Evolutionary conservation across 768 basidiomycete genomes (phyloP).

Genomic region (Cyclocybe aegerita): DNA sequence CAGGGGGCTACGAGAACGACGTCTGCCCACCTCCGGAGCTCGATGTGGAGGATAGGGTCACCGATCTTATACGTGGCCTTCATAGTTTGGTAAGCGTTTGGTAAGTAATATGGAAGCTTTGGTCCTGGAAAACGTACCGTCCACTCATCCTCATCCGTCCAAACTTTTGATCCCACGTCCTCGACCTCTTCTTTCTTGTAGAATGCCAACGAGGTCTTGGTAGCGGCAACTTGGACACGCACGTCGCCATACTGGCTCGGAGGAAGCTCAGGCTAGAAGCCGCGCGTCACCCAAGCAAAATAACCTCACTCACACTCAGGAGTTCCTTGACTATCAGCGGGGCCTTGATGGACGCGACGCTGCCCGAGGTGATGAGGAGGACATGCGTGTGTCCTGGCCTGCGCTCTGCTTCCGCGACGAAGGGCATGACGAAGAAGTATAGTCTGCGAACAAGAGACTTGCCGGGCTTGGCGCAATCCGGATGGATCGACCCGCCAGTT

Average conservation of each 20-base stretch:
- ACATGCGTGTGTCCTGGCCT: conserved; percentile 56
- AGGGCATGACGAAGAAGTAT: conserved; percentile 19
- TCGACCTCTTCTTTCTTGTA: conserved; percentile 57
- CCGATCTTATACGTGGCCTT: conserved; percentile 77
- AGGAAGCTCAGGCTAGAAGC: background rate
- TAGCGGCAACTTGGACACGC: conserved; percentile 81
- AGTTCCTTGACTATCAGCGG: conserved; percentile 86
- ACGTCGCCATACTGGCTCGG: conserved; percentile 65
- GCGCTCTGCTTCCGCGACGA: conserved; percentile 42
- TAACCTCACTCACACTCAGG: conserved; percentile 40
- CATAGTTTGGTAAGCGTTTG: background rate
- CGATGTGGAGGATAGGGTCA: conserved; percentile 94
- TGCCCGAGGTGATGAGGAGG: conserved; percentile 87
- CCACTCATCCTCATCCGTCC: conserved; percentile 96
- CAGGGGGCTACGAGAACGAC: conserved; percentile 94
- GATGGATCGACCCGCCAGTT: background rate
- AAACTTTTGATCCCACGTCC: conserved; percentile 59
- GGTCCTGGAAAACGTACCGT: conserved; percentile 47
- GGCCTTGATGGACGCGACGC: conserved; percentile 92
- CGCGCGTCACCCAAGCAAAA: background rate
- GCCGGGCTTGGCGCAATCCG: conserved; percentile 1
- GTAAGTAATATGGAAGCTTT: background rate
- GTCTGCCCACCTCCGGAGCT: conserved; percentile 93
- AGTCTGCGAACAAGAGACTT: background rate
- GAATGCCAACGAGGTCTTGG: conserved; percentile 76